phyloP scores from a whole-genome alignment of 306 rosid genomes.

The Myrica gale region DNA sequence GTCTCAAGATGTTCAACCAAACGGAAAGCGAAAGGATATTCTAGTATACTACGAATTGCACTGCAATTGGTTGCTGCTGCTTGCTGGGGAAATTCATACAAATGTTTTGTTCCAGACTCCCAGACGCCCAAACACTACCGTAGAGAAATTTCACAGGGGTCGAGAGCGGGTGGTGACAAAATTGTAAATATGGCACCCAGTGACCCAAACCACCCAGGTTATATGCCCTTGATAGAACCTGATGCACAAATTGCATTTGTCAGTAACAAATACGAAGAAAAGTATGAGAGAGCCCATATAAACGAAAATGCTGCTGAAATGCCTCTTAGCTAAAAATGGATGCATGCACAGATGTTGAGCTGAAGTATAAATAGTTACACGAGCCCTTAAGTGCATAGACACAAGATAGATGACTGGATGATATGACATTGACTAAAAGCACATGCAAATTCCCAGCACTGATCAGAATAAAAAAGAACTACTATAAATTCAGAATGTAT shows the following conservation, averaged over 20 bases:
- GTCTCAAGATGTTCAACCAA: no score
- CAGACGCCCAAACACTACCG: no score
- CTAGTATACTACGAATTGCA: no score
- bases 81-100: no score
- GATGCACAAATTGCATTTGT: background rate
- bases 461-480: background rate
- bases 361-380: background rate
- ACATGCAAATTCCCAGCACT: background rate
- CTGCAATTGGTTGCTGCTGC: no score
- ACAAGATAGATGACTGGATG: background rate
- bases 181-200: no score
- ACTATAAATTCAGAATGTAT: background rate
- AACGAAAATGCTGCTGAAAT: background rate
- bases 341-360: background rate
- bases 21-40: no score
- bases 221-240: background rate
- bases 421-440: background rate
- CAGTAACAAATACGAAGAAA: background rate
- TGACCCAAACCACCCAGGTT: no score
- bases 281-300: background rate
- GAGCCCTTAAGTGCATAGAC: background rate
- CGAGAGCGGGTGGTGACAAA: no score
- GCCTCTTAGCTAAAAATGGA: background rate
- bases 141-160: no score
- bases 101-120: no score